Evolutionary conservation across 768 basidiomycete genomes (phyloP), one percentile per base, ranked within the genome.

Genomic region (Tricholomella constricta): DNA sequence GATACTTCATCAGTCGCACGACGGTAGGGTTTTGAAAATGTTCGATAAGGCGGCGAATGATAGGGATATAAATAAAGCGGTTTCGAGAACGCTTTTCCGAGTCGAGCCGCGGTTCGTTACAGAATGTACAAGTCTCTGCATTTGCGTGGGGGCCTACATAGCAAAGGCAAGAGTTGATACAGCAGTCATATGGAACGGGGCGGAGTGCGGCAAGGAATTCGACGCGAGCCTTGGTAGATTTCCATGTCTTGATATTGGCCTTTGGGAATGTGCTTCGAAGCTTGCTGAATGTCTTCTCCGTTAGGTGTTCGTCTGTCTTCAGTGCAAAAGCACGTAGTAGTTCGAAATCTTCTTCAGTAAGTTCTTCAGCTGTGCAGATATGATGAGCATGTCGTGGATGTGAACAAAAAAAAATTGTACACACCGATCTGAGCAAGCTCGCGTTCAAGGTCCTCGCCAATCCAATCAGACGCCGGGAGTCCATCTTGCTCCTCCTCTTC

Each of bases 111-210:
- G 69, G n/a, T 38, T 62, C 60, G 0, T 65, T 41, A 61, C 78
- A 80, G 56, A 63, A 63, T 1, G 70, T 71, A 50, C 79, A 81
- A 7, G 27, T 15, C 0, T 58, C 49, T 8, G 64, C 47, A 4
- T 66, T 58, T 6, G 51, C 58, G 29, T 70, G 63, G 0, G 64
- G 58, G 1, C 75, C 76, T 12, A 66, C 58, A 54, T 62, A 80
- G 51, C 67, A 70, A 45, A 60, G 60, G 55, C 79, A 80, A 0
- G 72, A 75, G 45, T 74, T 72, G 20, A 62, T 44, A 60, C 79
- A 81, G 58, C 77, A 79, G 58, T 79, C 60, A 58, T 65, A 75
- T 3, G 32, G 42, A 1, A 62, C 51, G 1, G 73, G 68, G 17
- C 64, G 55, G 38, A 78, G 58, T 1, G 64, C 69, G 3, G 74